phyloP scores from a whole-genome alignment of 768 basidiomycete species.

The Suillus cothurnatus region DNA sequence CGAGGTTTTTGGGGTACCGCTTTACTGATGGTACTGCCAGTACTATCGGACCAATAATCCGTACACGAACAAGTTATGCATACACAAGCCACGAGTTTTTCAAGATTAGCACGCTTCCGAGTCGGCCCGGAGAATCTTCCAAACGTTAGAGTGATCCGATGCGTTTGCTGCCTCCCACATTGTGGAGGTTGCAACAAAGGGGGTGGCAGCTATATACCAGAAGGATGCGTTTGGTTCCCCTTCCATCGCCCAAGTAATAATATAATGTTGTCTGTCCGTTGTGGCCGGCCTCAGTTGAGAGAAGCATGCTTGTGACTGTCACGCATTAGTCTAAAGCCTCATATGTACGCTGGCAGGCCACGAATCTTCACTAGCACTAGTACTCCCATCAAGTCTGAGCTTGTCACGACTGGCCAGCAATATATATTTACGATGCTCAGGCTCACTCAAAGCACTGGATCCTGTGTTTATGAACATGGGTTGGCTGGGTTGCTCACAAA shows the following conservation, averaged over 20 bases:
- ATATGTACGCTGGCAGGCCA: not conserved
- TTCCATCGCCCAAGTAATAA: not conserved
- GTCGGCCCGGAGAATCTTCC: not conserved
- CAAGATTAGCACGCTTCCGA: not conserved
- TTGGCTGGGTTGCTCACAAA: not conserved
- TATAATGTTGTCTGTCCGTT: too few relatives aligned
- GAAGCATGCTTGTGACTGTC: not conserved
- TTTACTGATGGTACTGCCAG: not conserved
- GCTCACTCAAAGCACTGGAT: not conserved
- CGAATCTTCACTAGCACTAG: not conserved
- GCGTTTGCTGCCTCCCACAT: not conserved
- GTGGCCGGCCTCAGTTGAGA: too few relatives aligned
- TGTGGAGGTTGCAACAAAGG: not conserved
- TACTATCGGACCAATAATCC: not conserved
- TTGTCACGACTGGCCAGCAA: not conserved
- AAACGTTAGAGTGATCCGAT: not conserved
- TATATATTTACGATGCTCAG: not conserved
- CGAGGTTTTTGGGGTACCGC: not conserved
- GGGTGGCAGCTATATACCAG: not conserved
- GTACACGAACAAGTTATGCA: not conserved
- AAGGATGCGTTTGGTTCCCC: not conserved
- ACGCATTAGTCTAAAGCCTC: not conserved
- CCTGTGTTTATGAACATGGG: not conserved
- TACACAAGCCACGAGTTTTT: not conserved
- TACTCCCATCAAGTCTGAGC: not conserved